phyloP scores from a whole-genome alignment of 2,329 filamentous ascomycete genomes.

The Phyllosticta capitalensis region DNA sequence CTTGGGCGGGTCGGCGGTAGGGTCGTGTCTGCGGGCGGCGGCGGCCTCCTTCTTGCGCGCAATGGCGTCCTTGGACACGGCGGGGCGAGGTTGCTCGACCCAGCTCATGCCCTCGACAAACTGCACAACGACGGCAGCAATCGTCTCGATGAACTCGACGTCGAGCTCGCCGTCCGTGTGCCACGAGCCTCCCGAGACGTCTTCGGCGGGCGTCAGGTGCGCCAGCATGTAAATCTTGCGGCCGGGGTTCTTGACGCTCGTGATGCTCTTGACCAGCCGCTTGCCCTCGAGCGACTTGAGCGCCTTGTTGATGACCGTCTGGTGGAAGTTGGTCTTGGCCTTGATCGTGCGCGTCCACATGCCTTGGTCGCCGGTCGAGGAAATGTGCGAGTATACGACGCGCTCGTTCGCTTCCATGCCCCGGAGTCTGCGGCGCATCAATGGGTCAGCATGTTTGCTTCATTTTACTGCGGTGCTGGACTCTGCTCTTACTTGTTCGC shows the following conservation, averaged over 20 bases:
- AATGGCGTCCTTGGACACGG: conserved; percentile 15
- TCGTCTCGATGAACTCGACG: conserved; percentile 69
- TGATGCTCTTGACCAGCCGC: conserved; percentile 77
- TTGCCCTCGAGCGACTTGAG: conserved; percentile 78
- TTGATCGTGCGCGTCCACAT: conserved; percentile 88
- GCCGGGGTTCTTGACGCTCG: conserved; percentile 80
- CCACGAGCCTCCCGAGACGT: conserved; percentile 89
- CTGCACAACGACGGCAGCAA: conserved; percentile 64
- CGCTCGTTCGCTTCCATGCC: conserved; percentile 58
- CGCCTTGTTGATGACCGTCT: conserved; percentile 68
- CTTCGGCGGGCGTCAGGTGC: conserved; percentile 73
- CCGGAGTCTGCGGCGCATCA: conserved; percentile 22
- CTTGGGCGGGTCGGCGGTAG: conserved; percentile 17
- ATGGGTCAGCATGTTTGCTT: background rate
- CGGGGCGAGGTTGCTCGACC: conserved; percentile 42
- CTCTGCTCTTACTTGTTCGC: conserved; percentile 24
- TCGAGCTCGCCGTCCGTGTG: conserved; percentile 88
- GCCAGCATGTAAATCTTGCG: conserved; percentile 96
- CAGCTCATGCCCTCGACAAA: conserved; percentile 65
- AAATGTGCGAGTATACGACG: conserved; percentile 81
- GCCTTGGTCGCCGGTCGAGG: conserved; percentile 72
- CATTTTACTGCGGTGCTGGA: background rate
- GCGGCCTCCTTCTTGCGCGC: conserved; percentile 24
- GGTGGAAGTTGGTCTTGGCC: conserved; percentile 70
- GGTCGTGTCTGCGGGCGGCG: conserved; percentile 18